Base-by-base conservation (phyloP, 495 filamentous ascomycete genomes). In the Talaromyces liani region DNA sequence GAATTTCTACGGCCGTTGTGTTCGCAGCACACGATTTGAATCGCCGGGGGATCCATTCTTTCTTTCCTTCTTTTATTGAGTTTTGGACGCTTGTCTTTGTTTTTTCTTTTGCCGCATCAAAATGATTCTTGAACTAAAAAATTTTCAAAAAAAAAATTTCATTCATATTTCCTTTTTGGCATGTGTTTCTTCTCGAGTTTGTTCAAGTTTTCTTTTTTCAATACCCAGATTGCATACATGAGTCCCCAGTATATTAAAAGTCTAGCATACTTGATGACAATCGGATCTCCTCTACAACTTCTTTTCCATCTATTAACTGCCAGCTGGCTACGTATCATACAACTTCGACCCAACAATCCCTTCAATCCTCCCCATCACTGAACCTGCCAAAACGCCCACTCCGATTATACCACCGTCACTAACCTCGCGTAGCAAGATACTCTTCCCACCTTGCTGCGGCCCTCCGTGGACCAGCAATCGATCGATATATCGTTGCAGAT, bases 371-470 rank as follows among this genome's bases (percentile, higher is more conserved):
- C 68, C 71, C 3, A 67, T 70, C 2, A 70, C 67, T 20, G 72
- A 81, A 4, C 84, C 85, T 1, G 85, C 86, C 36, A 91, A 70
- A 12, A 90, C 86, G 0, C 86, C 88, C 2, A 87, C 88, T 0
- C 88, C 88, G 22, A 84, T 85, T 62, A 91, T 85, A 1, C 88
- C 88, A 6, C 88, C 88, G 71, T 91, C 87, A 65, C 85, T 82
- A 63, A 85, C 88, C 31, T 87, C 85, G 45, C 76, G 75, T 56
- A 91, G 70, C 20, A 85, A 77, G 7, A 91, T 78, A 61, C 78
- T 79, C 56, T 85, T 80, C 3, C 79, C 80, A 10, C 70, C 70
- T 25, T 80, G 72, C 2, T 75, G 70, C 2, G 75, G 75, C 33
- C 82, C 82, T 33, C 83, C 81, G 14, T 73, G 73, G 4, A 76